phyloP scores from a whole-genome alignment of 2,329 filamentous ascomycete species.

The Cladobotryum protrusum region DNA sequence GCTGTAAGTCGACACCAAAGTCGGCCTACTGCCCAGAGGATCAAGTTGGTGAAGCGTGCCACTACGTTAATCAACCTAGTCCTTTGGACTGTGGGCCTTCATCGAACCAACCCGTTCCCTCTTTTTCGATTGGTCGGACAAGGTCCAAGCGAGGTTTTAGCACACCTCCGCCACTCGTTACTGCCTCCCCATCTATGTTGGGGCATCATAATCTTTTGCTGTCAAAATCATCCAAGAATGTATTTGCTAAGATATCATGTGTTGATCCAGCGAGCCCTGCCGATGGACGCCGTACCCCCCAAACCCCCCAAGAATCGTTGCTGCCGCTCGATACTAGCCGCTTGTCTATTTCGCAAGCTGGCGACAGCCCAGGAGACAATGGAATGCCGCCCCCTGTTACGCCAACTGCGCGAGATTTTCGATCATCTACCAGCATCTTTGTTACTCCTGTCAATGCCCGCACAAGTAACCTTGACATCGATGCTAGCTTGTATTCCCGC shows the following conservation, averaged over 20 bases:
- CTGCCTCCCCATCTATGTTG: conserved; percentile 18
- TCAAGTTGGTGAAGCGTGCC: conserved; percentile 13
- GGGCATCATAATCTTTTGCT: conserved; percentile 13
- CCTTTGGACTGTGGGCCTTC: conserved; percentile 27
- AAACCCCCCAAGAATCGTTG: conserved; percentile 71
- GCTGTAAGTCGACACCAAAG: conserved; percentile 38
- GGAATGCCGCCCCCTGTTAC: conserved; percentile 61
- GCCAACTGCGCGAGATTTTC: conserved; percentile 58
- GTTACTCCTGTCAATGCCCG: conserved; percentile 66
- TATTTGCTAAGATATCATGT: conserved; percentile 45
- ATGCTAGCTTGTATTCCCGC: conserved; percentile 63
- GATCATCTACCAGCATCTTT: conserved; percentile 46
- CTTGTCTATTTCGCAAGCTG: conserved; percentile 68
- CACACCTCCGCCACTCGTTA: conserved; percentile 29
- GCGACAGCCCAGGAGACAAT: conserved; percentile 29
- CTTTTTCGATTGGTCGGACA: conserved; percentile 32
- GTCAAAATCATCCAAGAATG: conserved; percentile 27
- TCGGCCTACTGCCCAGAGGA: conserved; percentile 10
- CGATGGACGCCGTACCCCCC: conserved; percentile 58
- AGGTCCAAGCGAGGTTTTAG: conserved; percentile 24
- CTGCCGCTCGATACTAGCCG: conserved; percentile 74
- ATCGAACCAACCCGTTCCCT: conserved; percentile 27
- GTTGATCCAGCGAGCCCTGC: conserved; percentile 56
- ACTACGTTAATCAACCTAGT: conserved; percentile 18
- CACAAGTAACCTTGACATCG: conserved; percentile 62